Evolutionary conservation across 345 rosid genomes (phyloP), one percentile per base, ranked within the genome.

Genomic region (Eucalyptus sideroxylon): DNA sequence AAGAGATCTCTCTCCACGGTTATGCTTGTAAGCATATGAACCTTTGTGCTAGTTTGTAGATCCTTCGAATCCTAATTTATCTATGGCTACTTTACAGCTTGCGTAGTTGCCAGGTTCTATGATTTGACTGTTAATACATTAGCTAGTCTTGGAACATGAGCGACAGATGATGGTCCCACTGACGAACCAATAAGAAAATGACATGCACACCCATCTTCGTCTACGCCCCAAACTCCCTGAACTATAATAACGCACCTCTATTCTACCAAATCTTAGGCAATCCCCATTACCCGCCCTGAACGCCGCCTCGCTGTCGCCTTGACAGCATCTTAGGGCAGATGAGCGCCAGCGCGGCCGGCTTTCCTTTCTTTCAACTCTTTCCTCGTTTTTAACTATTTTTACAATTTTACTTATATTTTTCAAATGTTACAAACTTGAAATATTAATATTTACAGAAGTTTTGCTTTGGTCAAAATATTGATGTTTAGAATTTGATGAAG

Each of bases 271-370:
- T 60, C 67, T 27, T 5, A 11, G 15, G 3, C 31, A 26, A 60
- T 60, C 4, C 67, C 30, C 67, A 12, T 12, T 6, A 11, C 2
- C 0, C 31, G 67, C 67, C 2, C 16, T 59, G n/a, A 60, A 12
- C 31, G 31, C 67, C 31, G 0, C 67, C 7, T 26, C 0, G 67
- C n/a, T 26, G 1, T 59, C 67, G 1, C n/a, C n/a, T 60, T 60
- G 67, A 0, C 67, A 60, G 67, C 31, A 27, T 60, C 31, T 3
- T 6, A 6, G 31, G 31, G 31, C 31, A 60, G 67, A 60, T 60
- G 3, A 60, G 67, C 31, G 4, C 16, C 31, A 60, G 15, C 67
- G 30, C 67, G 67, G 0, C n/a, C 31, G 37, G 31, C 67, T 3
- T 26, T 26, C 67, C 67, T 60, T 60, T 27, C 67, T 60, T 60